These are phyloP conservation scores for Firmiana major DNA, from an alignment of 345 rosid species.

Conservation along the genomic window DNA sequence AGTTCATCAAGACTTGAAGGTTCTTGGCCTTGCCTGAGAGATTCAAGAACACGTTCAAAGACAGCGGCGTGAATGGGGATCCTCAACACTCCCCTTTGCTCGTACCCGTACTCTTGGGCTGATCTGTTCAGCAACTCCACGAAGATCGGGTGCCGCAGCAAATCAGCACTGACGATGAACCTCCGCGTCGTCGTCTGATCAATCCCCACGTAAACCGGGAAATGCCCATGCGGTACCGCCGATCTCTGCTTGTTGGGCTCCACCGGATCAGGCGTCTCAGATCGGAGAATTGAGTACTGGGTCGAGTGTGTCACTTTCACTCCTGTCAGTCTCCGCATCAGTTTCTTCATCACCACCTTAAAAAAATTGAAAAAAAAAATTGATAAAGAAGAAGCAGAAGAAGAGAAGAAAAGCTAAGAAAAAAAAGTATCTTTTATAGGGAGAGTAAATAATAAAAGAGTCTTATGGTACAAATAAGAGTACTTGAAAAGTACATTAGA, in stretches of 20 bases:
- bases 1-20: constrained; percentile 9
- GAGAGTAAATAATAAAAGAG: neutral
- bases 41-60: constrained; percentile 20
- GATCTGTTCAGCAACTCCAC: constrained; percentile 16
- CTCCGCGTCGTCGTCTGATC: constrained; percentile 8
- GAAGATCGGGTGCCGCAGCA: constrained; percentile 20
- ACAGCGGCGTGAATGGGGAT: constrained; percentile 16
- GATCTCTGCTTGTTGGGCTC: neutral
- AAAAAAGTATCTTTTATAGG: neutral
- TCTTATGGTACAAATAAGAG: neutral
- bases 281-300: constrained; percentile 3
- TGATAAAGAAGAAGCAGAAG: neutral
- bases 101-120: constrained; percentile 27
- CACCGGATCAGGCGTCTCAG: neutral
- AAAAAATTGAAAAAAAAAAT: neutral
- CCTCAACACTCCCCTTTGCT: constrained; percentile 21
- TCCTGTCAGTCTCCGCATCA: constrained; percentile 10
- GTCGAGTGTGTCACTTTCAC: neutral
- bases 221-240: constrained; percentile 20
- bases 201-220: constrained; percentile 21
- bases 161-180: constrained; percentile 20
- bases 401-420: neutral
- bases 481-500: neutral
- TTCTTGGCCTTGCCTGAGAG: constrained; percentile 13
- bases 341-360: neutral